Conservation (phyloP, 2,329 filamentous ascomycete species). For the Paracoccidioides lutzii region DNA sequence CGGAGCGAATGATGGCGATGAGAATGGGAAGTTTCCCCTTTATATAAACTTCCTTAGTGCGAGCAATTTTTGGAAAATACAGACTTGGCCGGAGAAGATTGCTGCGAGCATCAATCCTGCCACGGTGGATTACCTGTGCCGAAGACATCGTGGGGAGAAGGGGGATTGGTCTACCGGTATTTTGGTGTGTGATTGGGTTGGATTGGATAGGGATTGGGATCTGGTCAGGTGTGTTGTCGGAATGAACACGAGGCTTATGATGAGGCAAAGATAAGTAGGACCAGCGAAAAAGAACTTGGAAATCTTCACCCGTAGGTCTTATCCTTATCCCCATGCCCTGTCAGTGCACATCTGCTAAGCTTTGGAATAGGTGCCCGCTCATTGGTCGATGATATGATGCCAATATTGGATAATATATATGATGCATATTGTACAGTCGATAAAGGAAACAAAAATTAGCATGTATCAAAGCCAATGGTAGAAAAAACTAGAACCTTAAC, state of each 20-base stretch:
- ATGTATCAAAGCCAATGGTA: not conserved
- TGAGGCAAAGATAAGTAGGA: conserved; percentile 15
- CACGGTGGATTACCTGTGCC: conserved; percentile 46
- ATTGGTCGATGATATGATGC: not conserved
- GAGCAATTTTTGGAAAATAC: conserved; percentile 85
- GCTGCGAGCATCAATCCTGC: conserved; percentile 78
- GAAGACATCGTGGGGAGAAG: conserved; percentile 39
- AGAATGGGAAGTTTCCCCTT: conserved; percentile 45
- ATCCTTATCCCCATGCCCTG: too few relatives aligned
- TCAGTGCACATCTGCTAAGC: not conserved
- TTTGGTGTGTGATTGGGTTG: conserved; percentile 89
- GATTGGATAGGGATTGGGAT: conserved; percentile 78
- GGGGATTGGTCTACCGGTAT: conserved; percentile 72
- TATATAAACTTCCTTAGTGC: conserved; percentile 85
- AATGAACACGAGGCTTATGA: conserved; percentile 60
- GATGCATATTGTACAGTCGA: conserved; percentile 7
- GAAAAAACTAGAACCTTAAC: not conserved
- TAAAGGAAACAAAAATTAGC: not conserved
- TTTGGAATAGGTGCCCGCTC: not conserved
- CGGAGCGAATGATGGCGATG: conserved; percentile 17
- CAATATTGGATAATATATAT: conserved; percentile 4
- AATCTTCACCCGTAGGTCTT: too few relatives aligned
- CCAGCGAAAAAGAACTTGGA: not conserved
- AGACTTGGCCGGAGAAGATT: conserved; percentile 88
- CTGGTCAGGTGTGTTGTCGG: conserved; percentile 74